Evolutionary conservation across 1,284 basidiomycete species (phyloP).

Genomic region (Apiotrichum sp.): DNA sequence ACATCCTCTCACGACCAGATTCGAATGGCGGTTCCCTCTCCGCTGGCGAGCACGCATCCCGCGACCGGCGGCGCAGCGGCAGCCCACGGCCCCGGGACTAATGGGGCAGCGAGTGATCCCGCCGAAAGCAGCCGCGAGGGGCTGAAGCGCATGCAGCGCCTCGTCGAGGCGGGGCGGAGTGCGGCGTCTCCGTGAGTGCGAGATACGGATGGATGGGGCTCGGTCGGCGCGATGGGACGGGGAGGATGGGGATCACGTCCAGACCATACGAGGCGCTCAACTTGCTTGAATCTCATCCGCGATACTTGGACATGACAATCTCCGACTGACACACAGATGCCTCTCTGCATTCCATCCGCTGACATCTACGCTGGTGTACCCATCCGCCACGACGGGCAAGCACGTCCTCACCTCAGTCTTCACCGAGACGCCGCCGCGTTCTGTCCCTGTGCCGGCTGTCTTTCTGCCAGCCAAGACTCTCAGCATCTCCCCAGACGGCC

Average conservation of each 20-base stretch:
- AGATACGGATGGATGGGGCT: no score
- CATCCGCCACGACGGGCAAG: background rate
- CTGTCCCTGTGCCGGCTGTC: slow-evolving; percentile 19
- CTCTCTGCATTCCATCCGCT: slow-evolving; percentile 13
- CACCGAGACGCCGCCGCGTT: slow-evolving; percentile 17
- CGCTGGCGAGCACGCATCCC: background rate
- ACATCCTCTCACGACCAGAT: no score
- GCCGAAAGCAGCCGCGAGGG: slow-evolving; percentile 15
- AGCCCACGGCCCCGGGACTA: background rate
- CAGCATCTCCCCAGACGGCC: slow-evolving; percentile 28
- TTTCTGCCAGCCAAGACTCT: slow-evolving; percentile 21
- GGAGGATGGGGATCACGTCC: no score
- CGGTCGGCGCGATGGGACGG: no score
- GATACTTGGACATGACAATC: no score
- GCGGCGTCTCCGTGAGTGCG: background rate
- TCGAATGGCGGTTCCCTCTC: no score
- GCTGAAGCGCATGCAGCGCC: slow-evolving; percentile 14
- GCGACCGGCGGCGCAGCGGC: background rate
- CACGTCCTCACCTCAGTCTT: slow-evolving; percentile 16
- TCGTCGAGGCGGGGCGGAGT: slow-evolving; percentile 8
- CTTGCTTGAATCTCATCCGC: no score
- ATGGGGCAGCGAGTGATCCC: background rate
- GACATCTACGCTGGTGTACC: slow-evolving; percentile 16
- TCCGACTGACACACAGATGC: slow-evolving; percentile 8
- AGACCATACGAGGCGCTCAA: no score